Conservation (phyloP, 1,284 basidiomycete genomes). For the Anthracocystis panici-leucophaei region DNA sequence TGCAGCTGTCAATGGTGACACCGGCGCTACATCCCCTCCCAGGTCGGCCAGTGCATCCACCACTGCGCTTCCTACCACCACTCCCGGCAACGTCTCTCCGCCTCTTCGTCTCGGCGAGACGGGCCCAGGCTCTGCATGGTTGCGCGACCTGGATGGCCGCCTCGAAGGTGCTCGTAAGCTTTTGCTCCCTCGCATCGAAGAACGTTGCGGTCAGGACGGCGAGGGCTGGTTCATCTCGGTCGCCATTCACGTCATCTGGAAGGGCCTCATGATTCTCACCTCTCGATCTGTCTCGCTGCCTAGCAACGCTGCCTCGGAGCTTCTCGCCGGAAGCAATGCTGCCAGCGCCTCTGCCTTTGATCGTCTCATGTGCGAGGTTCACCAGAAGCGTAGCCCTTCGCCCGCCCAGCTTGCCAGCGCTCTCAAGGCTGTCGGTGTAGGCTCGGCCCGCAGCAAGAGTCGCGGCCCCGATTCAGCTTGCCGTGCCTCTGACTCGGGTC, state of each 20-base stretch:
- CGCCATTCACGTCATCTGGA: conserved; percentile 67
- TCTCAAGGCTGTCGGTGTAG: conserved; percentile 59
- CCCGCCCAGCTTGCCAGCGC: conserved; percentile 58
- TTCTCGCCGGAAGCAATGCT: conserved; percentile 36
- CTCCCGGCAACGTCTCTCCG: conserved; percentile 40
- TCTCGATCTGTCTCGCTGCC: conserved; percentile 54
- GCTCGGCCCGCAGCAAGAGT: conserved; percentile 40
- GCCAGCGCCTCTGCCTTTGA: conserved; percentile 46
- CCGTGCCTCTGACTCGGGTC: conserved; percentile 31
- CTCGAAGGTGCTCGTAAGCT: conserved; percentile 62
- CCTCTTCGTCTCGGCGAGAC: conserved; percentile 31
- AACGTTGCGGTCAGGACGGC: conserved; percentile 64
- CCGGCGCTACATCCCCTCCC: conserved; percentile 25
- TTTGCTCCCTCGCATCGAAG: conserved; percentile 63
- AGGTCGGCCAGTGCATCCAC: conserved; percentile 7
- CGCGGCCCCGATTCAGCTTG: conserved; percentile 24
- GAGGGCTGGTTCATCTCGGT: conserved; percentile 69
- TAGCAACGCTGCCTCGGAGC: conserved; percentile 33
- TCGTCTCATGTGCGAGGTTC: conserved; percentile 46
- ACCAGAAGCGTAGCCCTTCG: conserved; percentile 54
- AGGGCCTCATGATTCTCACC: conserved; percentile 64
- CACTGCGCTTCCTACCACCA: conserved; percentile 1
- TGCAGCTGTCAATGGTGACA: conserved; percentile 6
- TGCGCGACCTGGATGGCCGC: conserved; percentile 63
- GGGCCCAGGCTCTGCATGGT: conserved; percentile 54